phyloP scores from a whole-genome alignment of 1,139 yeast species.

The Candida tunisiensis region DNA sequence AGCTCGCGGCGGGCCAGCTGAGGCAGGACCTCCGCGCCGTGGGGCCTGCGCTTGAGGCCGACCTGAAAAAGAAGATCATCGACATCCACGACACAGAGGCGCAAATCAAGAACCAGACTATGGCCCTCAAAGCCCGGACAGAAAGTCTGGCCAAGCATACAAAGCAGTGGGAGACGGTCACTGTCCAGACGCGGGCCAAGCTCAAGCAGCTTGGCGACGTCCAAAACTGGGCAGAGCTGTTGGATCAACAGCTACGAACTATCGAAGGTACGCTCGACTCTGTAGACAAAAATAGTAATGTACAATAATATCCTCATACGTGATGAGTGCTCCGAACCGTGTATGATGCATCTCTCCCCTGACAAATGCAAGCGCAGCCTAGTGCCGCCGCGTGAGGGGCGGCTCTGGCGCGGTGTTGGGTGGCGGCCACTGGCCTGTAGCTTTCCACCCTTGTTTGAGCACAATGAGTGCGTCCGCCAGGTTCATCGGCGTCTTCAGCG shows the following conservation, averaged over 20 bases:
- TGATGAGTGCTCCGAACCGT: too few relatives aligned
- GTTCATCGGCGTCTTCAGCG: conserved; percentile 34
- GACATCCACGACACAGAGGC: too few relatives aligned
- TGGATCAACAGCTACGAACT: conserved; percentile 31
- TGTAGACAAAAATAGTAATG: neutral
- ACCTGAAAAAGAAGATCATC: too few relatives aligned
- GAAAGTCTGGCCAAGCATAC: conserved; percentile 6
- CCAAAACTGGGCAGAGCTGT: conserved; percentile 29
- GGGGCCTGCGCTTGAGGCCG: too few relatives aligned
- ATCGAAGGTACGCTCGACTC: neutral
- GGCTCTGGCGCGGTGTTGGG: conserved; percentile 9
- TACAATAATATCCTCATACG: neutral
- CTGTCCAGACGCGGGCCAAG: conserved; percentile 7
- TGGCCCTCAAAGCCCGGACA: conserved; percentile 1
- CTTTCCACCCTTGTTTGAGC: conserved; percentile 47
- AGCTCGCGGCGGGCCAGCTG: too few relatives aligned
- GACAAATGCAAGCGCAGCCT: conserved; percentile 1
- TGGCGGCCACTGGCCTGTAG: conserved; percentile 26
- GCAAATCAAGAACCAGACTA: neutral
- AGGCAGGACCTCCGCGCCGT: too few relatives aligned
- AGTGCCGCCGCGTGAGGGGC: conserved; percentile 7
- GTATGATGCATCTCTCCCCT: neutral
- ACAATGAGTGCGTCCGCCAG: conserved; percentile 34
- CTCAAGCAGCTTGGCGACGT: conserved; percentile 21
- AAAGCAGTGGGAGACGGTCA: conserved; percentile 8